phyloP scores from a whole-genome alignment of 2,329 filamentous ascomycete genomes.

The Cytospora mali region DNA sequence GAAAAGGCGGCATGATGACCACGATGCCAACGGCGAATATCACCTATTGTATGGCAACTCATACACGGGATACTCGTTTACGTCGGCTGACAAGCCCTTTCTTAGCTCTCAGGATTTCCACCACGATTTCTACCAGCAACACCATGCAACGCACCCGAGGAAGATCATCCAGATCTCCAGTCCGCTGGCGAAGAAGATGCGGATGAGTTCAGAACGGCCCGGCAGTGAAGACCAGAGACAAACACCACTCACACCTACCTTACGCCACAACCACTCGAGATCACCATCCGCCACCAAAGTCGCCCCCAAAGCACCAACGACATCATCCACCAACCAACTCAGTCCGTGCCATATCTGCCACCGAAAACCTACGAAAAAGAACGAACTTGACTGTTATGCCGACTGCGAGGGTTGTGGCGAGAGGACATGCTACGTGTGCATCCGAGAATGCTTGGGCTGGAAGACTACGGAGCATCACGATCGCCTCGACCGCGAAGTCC shows the following conservation, averaged over 20 bases:
- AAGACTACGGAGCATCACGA: slow-evolving; percentile 28
- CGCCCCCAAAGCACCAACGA: slow-evolving; percentile 26
- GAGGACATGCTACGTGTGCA: slow-evolving; percentile 70
- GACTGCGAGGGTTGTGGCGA: slow-evolving; percentile 64
- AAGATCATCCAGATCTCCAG: slow-evolving; percentile 23
- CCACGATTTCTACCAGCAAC: slow-evolving; percentile 22
- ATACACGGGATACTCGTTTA: neutral
- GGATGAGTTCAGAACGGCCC: slow-evolving; percentile 16
- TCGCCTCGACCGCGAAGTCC: slow-evolving; percentile 4
- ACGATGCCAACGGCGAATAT: slow-evolving; percentile 19
- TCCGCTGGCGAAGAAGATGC: slow-evolving; percentile 26
- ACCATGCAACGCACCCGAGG: slow-evolving; percentile 18
- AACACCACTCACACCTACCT: slow-evolving; percentile 3
- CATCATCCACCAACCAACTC: slow-evolving; percentile 37
- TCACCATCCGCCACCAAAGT: slow-evolving; percentile 25
- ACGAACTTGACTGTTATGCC: slow-evolving; percentile 67
- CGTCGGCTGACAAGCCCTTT: slow-evolving; percentile 23
- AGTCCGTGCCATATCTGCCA: slow-evolving; percentile 69
- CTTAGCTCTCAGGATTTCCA: slow-evolving; percentile 24
- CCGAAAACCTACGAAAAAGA: slow-evolving; percentile 64
- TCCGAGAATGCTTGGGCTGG: slow-evolving; percentile 63
- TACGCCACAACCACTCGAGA: slow-evolving; percentile 20
- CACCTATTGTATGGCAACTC: slow-evolving; percentile 26
- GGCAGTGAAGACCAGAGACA: slow-evolving; percentile 5
- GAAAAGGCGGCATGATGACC: slow-evolving; percentile 27